Evolutionary conservation across 208 protist genomes (phyloP), one percentile per base, ranked within the genome.

Genomic region (Wallacemonas collosoma): DNA sequence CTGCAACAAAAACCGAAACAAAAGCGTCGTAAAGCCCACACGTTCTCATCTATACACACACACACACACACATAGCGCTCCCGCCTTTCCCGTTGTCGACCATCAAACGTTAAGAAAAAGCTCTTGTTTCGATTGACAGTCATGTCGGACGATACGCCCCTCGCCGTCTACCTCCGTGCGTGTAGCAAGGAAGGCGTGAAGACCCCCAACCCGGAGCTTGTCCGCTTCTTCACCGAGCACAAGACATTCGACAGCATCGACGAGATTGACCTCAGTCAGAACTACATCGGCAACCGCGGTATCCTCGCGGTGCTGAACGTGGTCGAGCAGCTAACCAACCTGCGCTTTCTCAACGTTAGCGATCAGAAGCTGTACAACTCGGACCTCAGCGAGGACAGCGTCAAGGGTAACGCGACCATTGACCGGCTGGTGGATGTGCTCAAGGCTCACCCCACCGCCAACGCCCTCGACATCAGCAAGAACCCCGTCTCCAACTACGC

Each of bases 301-400:
- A 88, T 97, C 48, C 76, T 97, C 26, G 88, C 92, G 2, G 71
- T 97, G 50, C 84, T 95, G 40, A 74, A 75, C 39, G 88, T 97
- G n/a, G 83, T 93, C 54, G 79, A 85, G 80, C 69, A 85, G 45
- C 80, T 93, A n/a, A 89, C 85, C 50, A 86, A 82, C 60, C 89
- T 97, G 60, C 89, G 92, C 69, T 90, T 81, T 60, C 77, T 97
- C 48, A 91, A 93, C 65, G 76, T 91, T 40, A 73, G 81, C 26
- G 88, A 93, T 57, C 92, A 97, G 71, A 97, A 97, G 79, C 73
- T 97, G 56, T 97, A 95, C 85, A 97, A 97, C 89, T 89, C 92
- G 3, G 92, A 97, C 68, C 82, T 97, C 54, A 95, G 83, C 58
- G 85, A 93, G 75, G 88, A 93, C 62, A 88, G 90, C 63, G 87